Evolutionary conservation across 768 basidiomycete species (phyloP).

Genomic region (Termitomyces sp.): DNA sequence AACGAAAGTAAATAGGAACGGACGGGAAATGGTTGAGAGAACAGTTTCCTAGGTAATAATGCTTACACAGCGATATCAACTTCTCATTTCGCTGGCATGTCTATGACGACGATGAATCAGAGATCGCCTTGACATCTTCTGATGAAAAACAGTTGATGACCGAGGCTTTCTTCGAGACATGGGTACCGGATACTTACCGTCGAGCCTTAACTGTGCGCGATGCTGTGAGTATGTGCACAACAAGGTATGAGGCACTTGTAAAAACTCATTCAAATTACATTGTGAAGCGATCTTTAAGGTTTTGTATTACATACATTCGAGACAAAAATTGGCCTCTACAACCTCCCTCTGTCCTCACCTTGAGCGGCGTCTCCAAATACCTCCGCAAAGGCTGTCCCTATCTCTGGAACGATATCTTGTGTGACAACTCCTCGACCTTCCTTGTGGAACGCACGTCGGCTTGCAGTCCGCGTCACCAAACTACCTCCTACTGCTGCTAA

Average conservation of each 20-base stretch:
- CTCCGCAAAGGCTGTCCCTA: conserved; percentile 66
- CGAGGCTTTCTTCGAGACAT: neutral
- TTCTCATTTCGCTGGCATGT: neutral
- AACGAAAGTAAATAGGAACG: neutral
- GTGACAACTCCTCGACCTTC: conserved; percentile 81
- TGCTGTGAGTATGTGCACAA: neutral
- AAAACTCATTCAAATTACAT: too few species aligned
- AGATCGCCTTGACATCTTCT: neutral
- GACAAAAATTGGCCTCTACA: conserved; percentile 18
- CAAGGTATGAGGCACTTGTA: too few species aligned
- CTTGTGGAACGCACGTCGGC: conserved; percentile 67
- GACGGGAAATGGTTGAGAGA: neutral
- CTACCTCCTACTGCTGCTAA: conserved; percentile 84
- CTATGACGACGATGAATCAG: neutral
- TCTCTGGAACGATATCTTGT: conserved; percentile 64
- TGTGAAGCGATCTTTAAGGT: neutral
- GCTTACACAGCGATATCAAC: neutral
- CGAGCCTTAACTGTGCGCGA: neutral
- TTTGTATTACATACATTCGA: neutral
- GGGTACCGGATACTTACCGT: neutral
- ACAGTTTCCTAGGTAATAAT: neutral
- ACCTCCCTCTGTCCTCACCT: conserved; percentile 30
- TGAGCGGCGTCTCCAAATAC: conserved; percentile 54
- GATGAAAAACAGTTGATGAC: neutral
- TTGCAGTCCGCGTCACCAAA: conserved; percentile 83